A percentile compares a stretch with the other conserved stretches of the same genome.
These are phyloP conservation scores for Dothidotthia symphoricarpi DNA, from an alignment of 2,329 filamentous ascomycete genomes.

Conservation along the genomic window DNA sequence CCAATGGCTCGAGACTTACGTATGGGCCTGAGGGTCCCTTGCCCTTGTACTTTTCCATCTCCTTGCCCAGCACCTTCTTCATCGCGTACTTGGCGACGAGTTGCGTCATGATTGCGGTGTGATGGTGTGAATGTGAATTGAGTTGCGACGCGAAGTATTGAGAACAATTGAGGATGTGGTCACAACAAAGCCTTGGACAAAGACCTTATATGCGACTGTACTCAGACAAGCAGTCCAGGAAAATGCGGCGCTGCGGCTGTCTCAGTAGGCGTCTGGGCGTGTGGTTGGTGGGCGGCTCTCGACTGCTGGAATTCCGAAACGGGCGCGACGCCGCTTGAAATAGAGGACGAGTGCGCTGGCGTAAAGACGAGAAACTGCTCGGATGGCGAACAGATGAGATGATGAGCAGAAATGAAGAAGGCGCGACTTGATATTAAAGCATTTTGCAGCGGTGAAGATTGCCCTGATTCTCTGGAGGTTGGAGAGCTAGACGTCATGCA, in stretches of 20 bases:
- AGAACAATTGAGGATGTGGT: conserved; percentile 5
- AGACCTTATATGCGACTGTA: conserved; percentile 21
- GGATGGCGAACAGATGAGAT: conserved; percentile 12
- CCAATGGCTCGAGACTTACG: conserved; percentile 32
- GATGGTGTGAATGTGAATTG: conserved; percentile 1
- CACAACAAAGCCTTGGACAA: conserved; percentile 5
- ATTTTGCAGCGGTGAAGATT: conserved; percentile 25
- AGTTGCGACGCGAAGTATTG: conserved; percentile 2
- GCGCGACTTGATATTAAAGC: conserved; percentile 20
- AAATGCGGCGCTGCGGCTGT: conserved; percentile 25
- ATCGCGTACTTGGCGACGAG: conserved; percentile 51
- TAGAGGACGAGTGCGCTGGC: conserved; percentile 30
- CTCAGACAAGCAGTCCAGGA: conserved; percentile 8
- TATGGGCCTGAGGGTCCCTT: conserved; percentile 45
- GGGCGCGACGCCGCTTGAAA: conserved; percentile 42
- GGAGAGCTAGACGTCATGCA: not conserved
- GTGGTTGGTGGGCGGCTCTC: conserved; percentile 37
- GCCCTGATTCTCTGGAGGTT: conserved; percentile 28
- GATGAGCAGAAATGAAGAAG: conserved; percentile 11
- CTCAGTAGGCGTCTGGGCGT: conserved; percentile 17
- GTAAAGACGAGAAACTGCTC: conserved; percentile 12
- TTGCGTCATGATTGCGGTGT: conserved; percentile 44
- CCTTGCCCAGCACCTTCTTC: conserved; percentile 49
- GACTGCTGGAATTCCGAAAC: conserved; percentile 36
- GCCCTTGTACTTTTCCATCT: conserved; percentile 49